These are phyloP conservation scores for Penicillium nordicum DNA, from an alignment of 2,329 filamentous ascomycete species.

Conservation along the genomic window DNA sequence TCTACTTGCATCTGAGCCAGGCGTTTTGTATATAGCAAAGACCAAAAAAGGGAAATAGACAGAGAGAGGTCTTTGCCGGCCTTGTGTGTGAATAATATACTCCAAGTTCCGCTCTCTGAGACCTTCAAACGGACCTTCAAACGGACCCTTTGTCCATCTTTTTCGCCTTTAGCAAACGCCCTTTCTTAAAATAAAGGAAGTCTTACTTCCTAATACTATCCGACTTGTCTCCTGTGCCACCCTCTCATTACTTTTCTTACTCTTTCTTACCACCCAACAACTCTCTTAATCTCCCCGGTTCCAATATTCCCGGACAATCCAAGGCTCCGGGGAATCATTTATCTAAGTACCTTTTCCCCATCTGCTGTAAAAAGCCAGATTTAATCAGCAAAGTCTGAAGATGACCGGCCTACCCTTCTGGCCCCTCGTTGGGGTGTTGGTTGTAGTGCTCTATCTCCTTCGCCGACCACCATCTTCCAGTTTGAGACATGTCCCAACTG, in stretches of 20 bases:
- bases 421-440: conserved; percentile 10
- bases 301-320: background rate
- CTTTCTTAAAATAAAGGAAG: background rate
- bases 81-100: conserved; percentile 5
- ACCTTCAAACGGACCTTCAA: conserved; percentile 12
- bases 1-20: conserved; percentile 31
- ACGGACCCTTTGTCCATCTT: conserved; percentile 1
- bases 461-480: conserved; percentile 4
- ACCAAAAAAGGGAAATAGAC: conserved; percentile 22
- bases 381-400: background rate
- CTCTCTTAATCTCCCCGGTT: background rate
- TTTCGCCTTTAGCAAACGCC: conserved; percentile 4
- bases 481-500: conserved; percentile 22
- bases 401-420: conserved; percentile 9
- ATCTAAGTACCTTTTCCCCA: background rate
- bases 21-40: conserved; percentile 21
- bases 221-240: conserved; percentile 16
- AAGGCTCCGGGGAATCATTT: background rate
- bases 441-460: conserved; percentile 9
- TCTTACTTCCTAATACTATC: conserved; percentile 14
- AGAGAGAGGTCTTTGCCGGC: conserved; percentile 15
- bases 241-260: conserved; percentile 4
- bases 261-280: conserved; percentile 1
- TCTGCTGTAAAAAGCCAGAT: background rate
- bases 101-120: conserved; percentile 1